phyloP scores from a whole-genome alignment of 75 land plant species.

The Ceratopteris richardii region DNA sequence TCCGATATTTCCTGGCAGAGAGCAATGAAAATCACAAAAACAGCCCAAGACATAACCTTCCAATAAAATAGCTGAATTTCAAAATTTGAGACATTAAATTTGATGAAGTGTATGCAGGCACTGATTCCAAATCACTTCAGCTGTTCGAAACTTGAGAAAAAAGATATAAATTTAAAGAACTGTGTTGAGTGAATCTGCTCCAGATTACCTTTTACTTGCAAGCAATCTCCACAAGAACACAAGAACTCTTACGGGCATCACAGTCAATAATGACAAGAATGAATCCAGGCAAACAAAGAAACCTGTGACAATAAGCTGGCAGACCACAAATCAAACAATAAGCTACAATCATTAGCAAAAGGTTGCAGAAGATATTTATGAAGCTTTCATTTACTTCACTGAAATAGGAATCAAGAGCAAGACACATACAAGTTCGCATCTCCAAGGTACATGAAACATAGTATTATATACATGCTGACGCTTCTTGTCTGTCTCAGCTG shows the following conservation, averaged over 20 bases:
- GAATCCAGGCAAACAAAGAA: conserved; percentile 95
- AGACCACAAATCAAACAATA: too few species aligned
- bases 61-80: too few species aligned
- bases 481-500: conserved; percentile 71
- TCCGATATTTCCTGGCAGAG: conserved; percentile 81
- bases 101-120: too few species aligned
- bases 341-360: neutral
- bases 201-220: conserved; percentile 1
- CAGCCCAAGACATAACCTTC: too few species aligned
- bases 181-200: too few species aligned
- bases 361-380: neutral
- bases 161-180: too few species aligned
- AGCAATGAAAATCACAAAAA: neutral
- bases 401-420: neutral
- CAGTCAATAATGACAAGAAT: conserved; percentile 79
- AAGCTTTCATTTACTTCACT: neutral
- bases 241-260: conserved; percentile 77
- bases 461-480: conserved; percentile 93
- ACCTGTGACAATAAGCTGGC: conserved; percentile 95
- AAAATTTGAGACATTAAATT: too few species aligned
- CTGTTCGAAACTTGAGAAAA: too few species aligned
- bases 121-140: too few species aligned
- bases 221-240: conserved; percentile 51
- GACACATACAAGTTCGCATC: conserved; percentile 81
- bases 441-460: conserved; percentile 93